Evolutionary conservation across 257 asterid genomes (phyloP).

Genomic region (Cinchona pubescens): DNA sequence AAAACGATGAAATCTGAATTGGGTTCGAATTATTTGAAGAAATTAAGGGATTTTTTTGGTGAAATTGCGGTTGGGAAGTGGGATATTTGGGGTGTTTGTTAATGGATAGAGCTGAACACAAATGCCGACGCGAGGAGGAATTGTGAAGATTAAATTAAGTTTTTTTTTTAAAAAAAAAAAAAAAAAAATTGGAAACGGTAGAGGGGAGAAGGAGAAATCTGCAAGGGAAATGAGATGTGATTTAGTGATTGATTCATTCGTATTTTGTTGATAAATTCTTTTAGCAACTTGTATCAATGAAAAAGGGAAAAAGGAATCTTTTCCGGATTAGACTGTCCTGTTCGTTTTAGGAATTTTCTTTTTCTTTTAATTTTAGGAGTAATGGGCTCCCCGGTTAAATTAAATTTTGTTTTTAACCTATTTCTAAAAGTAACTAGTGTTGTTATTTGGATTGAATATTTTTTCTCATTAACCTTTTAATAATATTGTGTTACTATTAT

Average conservation of each 20-base stretch:
- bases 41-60: not conserved
- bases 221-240: constrained; percentile 1
- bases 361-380: not conserved
- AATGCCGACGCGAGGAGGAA: constrained; percentile 2
- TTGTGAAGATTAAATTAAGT: constrained; percentile 10
- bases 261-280: not conserved
- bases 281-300: not conserved
- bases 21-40: not conserved
- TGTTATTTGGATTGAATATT: too few species aligned
- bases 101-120: constrained; percentile 11
- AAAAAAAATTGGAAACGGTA: not conserved
- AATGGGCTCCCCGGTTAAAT: not conserved
- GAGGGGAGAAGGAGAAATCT: constrained; percentile 7
- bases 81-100: not conserved
- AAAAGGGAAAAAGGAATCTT: not conserved
- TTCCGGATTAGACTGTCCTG: not conserved
- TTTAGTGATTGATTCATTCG: not conserved
- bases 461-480: too few species aligned
- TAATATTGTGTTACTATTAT: too few species aligned
- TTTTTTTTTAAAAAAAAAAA: not conserved
- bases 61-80: not conserved
- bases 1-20: not conserved
- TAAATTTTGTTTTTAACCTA: not conserved
- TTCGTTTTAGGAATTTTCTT: not conserved
- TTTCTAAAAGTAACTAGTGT: too few species aligned